Percentiles rank a stretch among this genome's conserved stretches.
Conservation (phyloP, 2,329 filamentous ascomycete species). For the Penicillium hesseltinei region DNA sequence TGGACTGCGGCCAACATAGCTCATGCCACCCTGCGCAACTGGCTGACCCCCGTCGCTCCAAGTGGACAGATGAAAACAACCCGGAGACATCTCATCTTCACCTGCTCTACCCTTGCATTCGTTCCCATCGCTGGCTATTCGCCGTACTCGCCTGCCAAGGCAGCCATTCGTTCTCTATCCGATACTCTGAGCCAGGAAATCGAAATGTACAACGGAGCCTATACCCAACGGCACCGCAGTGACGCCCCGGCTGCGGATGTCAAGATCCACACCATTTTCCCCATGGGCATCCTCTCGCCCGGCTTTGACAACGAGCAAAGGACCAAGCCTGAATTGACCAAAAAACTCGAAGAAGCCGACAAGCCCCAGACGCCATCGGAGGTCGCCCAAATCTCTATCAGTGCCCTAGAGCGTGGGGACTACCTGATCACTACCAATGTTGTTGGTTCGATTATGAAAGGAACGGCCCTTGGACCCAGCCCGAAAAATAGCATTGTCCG, state of each 20-base stretch:
- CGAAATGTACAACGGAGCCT: slow-evolving; percentile 73
- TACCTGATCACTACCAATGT: slow-evolving; percentile 76
- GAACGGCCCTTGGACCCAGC: slow-evolving; percentile 52
- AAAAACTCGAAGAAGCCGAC: slow-evolving; percentile 78
- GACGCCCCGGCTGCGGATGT: slow-evolving; percentile 61
- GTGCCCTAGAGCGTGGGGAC: slow-evolving; percentile 74
- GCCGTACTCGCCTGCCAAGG: slow-evolving; percentile 80
- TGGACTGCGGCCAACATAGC: slow-evolving; percentile 84
- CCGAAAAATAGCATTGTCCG: slow-evolving; percentile 53
- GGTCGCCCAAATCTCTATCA: slow-evolving; percentile 69
- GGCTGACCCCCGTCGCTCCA: slow-evolving; percentile 55
- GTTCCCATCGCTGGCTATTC: slow-evolving; percentile 77
- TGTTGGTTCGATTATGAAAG: slow-evolving; percentile 70
- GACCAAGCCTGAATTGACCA: slow-evolving; percentile 77
- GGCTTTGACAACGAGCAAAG: slow-evolving; percentile 73
- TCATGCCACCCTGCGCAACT: slow-evolving; percentile 71
- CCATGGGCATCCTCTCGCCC: slow-evolving; percentile 76
- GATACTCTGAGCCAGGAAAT: slow-evolving; percentile 84
- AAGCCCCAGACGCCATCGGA: slow-evolving; percentile 73
- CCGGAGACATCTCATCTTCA: slow-evolving; percentile 79
- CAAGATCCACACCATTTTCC: slow-evolving; percentile 76
- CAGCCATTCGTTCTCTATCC: slow-evolving; percentile 76
- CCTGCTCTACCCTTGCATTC: slow-evolving; percentile 72
- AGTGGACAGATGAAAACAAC: slow-evolving; percentile 34
- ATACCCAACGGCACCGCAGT: slow-evolving; percentile 38